A percentile compares a stretch with the other conserved stretches of the same genome.
phyloP scores from a whole-genome alignment of 768 basidiomycete species.

The Melanogaster broomeanus region DNA sequence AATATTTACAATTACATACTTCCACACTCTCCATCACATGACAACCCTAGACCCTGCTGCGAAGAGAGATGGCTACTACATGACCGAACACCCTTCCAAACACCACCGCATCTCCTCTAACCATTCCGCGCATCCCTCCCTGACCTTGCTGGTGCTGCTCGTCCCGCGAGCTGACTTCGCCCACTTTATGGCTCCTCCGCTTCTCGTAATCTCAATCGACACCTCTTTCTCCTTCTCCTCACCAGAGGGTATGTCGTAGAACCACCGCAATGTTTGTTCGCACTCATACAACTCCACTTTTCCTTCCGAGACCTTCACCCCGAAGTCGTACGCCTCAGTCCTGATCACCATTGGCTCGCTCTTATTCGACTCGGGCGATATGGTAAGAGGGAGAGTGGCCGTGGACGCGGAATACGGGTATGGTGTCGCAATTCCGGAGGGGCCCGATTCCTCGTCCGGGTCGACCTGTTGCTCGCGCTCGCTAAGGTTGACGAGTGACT shows the following conservation, averaged over 20 bases:
- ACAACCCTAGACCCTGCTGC: no score
- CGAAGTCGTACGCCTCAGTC: conserved; percentile 37
- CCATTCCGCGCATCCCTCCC: conserved; percentile 3
- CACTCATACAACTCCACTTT: conserved; percentile 46
- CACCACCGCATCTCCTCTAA: conserved; percentile 2
- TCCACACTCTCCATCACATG: conserved; percentile 16
- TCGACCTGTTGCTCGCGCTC: not conserved
- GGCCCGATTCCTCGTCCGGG: not conserved
- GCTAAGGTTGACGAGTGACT: conserved; percentile 10
- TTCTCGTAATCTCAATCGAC: conserved; percentile 43
- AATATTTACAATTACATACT: conserved; percentile 13
- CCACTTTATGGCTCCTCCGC: conserved; percentile 42
- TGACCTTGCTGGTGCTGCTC: not conserved
- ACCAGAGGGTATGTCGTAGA: conserved; percentile 37
- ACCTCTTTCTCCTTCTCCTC: conserved; percentile 29
- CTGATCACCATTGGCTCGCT: conserved; percentile 4
- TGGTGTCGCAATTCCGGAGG: conserved; percentile 4
- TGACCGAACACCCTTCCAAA: conserved; percentile 21
- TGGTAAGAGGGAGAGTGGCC: conserved; percentile 8
- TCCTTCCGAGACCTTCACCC: conserved; percentile 49
- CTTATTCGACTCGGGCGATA: not conserved
- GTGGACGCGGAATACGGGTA: conserved; percentile 14
- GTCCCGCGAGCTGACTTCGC: not conserved
- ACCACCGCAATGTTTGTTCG: conserved; percentile 56
- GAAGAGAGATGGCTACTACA: no score